phyloP scores from a whole-genome alignment of 2,329 filamentous ascomycete genomes.

The Myrmaecium sp. region DNA sequence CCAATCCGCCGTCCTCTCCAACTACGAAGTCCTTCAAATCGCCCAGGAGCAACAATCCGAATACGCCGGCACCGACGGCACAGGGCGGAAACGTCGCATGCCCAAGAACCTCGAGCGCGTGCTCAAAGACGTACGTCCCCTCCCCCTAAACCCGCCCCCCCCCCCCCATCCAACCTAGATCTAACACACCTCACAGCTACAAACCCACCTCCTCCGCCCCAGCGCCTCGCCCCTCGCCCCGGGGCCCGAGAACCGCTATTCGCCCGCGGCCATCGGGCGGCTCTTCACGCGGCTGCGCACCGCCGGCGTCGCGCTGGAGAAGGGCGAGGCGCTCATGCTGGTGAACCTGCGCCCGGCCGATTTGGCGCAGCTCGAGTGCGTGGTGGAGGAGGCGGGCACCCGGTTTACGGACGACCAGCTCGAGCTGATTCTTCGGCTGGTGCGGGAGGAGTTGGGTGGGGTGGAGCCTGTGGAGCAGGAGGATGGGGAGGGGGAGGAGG shows the following conservation, averaged over 20 bases:
- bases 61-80: slow-evolving; percentile 16
- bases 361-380: slow-evolving; percentile 15
- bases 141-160: slow-evolving; percentile 1
- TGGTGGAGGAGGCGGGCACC: slow-evolving; percentile 18
- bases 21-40: slow-evolving; percentile 49
- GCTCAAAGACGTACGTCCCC: slow-evolving; percentile 42
- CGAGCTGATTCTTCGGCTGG: slow-evolving; percentile 12
- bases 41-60: slow-evolving; percentile 16
- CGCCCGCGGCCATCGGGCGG: slow-evolving; percentile 14
- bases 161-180: slow-evolving; percentile 1
- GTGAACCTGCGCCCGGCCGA: slow-evolving; percentile 17
- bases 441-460: slow-evolving; percentile 14
- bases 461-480: slow-evolving; percentile 9
- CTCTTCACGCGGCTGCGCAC: slow-evolving; percentile 12
- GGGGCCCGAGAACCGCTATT: slow-evolving; percentile 8
- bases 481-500: slow-evolving; percentile 1
- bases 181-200: slow-evolving; percentile 20
- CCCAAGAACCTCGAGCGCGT: slow-evolving; percentile 42
- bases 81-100: slow-evolving; percentile 10
- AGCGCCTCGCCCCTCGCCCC: slow-evolving; percentile 9
- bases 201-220: slow-evolving; percentile 26
- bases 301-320: slow-evolving; percentile 11
- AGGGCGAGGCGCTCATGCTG: slow-evolving; percentile 21
- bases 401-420: slow-evolving; percentile 16
- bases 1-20: slow-evolving; percentile 52